A percentile compares a stretch with the other conserved stretches of the same genome.
Conservation (phyloP, 495 filamentous ascomycete genomes). For the Talaromyces stipitatus region DNA sequence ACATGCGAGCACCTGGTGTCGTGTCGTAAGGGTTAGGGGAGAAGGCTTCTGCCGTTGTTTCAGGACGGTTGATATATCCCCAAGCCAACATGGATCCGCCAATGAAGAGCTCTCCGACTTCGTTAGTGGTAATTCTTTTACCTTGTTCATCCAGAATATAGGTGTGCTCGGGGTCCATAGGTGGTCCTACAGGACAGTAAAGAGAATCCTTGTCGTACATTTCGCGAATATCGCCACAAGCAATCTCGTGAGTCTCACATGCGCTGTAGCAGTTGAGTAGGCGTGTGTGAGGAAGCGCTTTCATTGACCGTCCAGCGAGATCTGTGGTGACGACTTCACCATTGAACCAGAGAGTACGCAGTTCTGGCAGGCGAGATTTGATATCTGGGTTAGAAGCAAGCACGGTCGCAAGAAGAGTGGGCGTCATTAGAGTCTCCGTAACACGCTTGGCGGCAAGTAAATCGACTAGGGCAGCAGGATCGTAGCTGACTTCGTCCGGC, state of each 20-base stretch:
- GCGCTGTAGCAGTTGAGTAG: slow-evolving; percentile 66
- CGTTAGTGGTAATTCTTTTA: slow-evolving; percentile 51
- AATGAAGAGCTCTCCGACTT: slow-evolving; percentile 73
- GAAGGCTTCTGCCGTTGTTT: slow-evolving; percentile 68
- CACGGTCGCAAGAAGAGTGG: slow-evolving; percentile 57
- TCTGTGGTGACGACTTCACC: slow-evolving; percentile 66
- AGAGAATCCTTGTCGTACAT: slow-evolving; percentile 46
- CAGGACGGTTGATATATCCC: slow-evolving; percentile 75
- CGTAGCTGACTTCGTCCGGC: slow-evolving; percentile 61
- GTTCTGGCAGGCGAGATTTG: slow-evolving; percentile 44
- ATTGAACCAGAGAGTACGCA: slow-evolving; percentile 60
- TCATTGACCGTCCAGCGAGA: slow-evolving; percentile 51
- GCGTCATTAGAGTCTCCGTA: slow-evolving; percentile 70
- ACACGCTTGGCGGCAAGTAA: slow-evolving; percentile 47
- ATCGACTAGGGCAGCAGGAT: slow-evolving; percentile 58
- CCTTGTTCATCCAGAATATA: slow-evolving; percentile 54
- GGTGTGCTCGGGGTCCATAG: slow-evolving; percentile 47
- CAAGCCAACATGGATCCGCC: slow-evolving; percentile 73
- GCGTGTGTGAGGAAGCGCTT: slow-evolving; percentile 53
- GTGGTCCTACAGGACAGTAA: slow-evolving; percentile 55
- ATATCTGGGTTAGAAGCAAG: slow-evolving; percentile 54
- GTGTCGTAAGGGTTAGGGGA: slow-evolving; percentile 49
- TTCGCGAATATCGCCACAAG: slow-evolving; percentile 59
- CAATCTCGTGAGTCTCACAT: slow-evolving; percentile 66
- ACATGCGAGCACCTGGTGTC: slow-evolving; percentile 48